A percentile compares a stretch with the other conserved stretches of the same genome.
phyloP scores from a whole-genome alignment of 352 stramenopile genomes.

The Pythium vanterpoolii region DNA sequence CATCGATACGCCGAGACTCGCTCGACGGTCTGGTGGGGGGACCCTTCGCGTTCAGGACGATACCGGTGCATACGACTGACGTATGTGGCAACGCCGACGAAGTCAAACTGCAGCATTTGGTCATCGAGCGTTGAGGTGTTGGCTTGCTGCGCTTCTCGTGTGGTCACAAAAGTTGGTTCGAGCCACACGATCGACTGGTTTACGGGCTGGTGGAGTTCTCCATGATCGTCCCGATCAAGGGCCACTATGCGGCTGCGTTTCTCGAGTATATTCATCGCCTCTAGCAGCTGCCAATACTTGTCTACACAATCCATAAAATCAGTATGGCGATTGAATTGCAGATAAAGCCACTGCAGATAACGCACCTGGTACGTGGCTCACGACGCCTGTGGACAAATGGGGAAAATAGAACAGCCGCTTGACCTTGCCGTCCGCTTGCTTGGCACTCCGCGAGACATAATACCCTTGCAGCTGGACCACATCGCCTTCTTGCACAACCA shows the following conservation, averaged over 20 bases:
- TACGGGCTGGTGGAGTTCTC: neutral
- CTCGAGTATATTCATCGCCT: conserved; percentile 29
- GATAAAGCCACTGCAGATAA: neutral
- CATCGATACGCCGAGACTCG: conserved; percentile 32
- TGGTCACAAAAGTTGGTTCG: conserved; percentile 41
- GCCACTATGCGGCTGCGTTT: conserved; percentile 4
- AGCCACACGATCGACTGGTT: conserved; percentile 32
- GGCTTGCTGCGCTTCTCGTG: conserved; percentile 31
- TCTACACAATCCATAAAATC: conserved; percentile 21
- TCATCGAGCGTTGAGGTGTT: neutral
- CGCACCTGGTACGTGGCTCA: conserved; percentile 24
- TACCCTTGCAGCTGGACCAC: conserved; percentile 54
- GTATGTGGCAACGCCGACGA: conserved; percentile 56
- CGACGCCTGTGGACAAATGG: conserved; percentile 16
- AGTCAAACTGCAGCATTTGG: conserved; percentile 49
- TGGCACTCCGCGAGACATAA: conserved; percentile 3
- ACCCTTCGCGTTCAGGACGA: neutral
- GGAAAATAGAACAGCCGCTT: conserved; percentile 19
- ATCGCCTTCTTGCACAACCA: conserved; percentile 54
- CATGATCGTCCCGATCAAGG: too few species aligned
- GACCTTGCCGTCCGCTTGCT: neutral
- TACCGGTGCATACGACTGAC: conserved; percentile 39
- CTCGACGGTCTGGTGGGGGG: neutral
- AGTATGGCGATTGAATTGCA: neutral
- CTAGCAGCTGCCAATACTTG: conserved; percentile 55